Percentiles rank a stretch among this genome's conserved stretches.
Evolutionary conservation across 306 rosid species (phyloP).

Genomic region (Canavalia ensiformis): DNA sequence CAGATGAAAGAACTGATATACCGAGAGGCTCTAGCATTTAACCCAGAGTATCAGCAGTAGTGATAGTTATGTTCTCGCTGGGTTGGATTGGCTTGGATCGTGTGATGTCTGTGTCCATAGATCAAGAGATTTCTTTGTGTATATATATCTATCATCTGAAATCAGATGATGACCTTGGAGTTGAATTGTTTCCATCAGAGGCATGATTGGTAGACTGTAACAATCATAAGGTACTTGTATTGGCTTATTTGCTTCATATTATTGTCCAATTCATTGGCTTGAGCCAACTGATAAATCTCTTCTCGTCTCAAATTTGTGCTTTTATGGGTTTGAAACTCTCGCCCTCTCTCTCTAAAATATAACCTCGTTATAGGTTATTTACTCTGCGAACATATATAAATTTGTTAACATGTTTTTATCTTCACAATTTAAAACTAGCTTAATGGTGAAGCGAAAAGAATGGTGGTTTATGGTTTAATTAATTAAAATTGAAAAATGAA

Average conservation of each 20-base stretch:
- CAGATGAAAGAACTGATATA: conserved; percentile 96
- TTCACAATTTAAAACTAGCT: background rate
- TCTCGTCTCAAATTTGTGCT: conserved; percentile 14
- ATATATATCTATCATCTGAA: conserved; percentile 66
- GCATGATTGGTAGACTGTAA: conserved; percentile 53
- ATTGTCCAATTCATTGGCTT: conserved; percentile 53
- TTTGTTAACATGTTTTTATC: background rate
- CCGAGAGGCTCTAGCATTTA: conserved; percentile 94
- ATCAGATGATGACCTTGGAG: conserved; percentile 67
- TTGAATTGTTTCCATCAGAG: conserved; percentile 48
- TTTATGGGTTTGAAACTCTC: background rate
- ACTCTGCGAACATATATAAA: background rate
- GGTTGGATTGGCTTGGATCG: conserved; percentile 47
- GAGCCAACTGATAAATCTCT: conserved; percentile 42
- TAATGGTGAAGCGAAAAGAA: background rate
- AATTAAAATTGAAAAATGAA: background rate
- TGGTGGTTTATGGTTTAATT: background rate
- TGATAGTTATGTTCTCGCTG: conserved; percentile 43
- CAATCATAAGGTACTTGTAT: conserved; percentile 54
- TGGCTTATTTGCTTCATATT: conserved; percentile 52
- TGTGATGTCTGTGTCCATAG: conserved; percentile 56
- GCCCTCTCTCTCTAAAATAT: background rate
- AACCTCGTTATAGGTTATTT: background rate
- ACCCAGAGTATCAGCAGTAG: conserved; percentile 82
- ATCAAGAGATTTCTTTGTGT: conserved; percentile 62